phyloP scores from a whole-genome alignment of 169 alveolate species.

The Babesia divergens region DNA sequence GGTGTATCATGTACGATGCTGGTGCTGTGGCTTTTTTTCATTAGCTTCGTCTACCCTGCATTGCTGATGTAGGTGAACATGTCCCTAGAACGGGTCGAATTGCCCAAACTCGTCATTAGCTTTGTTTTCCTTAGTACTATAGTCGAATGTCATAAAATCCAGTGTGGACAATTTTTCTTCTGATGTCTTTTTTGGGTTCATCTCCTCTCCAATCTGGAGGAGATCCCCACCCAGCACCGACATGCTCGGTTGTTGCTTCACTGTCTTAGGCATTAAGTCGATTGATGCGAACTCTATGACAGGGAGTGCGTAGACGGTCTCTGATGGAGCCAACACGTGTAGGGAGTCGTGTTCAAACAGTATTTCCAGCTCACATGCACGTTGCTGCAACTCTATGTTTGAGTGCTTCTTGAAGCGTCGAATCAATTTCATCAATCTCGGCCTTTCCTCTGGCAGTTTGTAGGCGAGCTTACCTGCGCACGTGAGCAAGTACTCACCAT shows the following conservation, averaged over 20 bases:
- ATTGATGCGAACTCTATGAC: background rate
- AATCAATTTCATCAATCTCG: slow-evolving; percentile 54
- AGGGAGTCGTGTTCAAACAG: slow-evolving; percentile 5
- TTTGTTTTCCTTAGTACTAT: background rate
- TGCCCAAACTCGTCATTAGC: slow-evolving; percentile 41
- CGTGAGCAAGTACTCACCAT: slow-evolving; percentile 69
- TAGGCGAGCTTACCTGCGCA: slow-evolving; percentile 67
- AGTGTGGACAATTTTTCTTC: slow-evolving; percentile 1
- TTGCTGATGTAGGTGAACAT: slow-evolving; percentile 24
- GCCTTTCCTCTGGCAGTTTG: slow-evolving; percentile 60
- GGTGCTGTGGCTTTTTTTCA: slow-evolving; percentile 45
- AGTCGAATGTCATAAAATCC: slow-evolving; percentile 22
- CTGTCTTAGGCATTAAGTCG: background rate
- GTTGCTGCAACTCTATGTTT: slow-evolving; percentile 75
- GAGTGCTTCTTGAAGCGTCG: slow-evolving; percentile 64
- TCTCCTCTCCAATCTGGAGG: background rate
- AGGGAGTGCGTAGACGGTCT: background rate
- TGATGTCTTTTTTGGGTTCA: background rate
- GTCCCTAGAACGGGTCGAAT: slow-evolving; percentile 27
- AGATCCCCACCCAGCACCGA: too few species aligned
- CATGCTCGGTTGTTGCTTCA: too few species aligned
- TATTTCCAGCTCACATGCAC: slow-evolving; percentile 74
- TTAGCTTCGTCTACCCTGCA: slow-evolving; percentile 40
- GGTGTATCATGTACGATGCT: background rate
- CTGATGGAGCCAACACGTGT: background rate